Evolutionary conservation across 2,329 filamentous ascomycete genomes (phyloP), one percentile per base, ranked within the genome.

Genomic region (Calonectria naviculata): DNA sequence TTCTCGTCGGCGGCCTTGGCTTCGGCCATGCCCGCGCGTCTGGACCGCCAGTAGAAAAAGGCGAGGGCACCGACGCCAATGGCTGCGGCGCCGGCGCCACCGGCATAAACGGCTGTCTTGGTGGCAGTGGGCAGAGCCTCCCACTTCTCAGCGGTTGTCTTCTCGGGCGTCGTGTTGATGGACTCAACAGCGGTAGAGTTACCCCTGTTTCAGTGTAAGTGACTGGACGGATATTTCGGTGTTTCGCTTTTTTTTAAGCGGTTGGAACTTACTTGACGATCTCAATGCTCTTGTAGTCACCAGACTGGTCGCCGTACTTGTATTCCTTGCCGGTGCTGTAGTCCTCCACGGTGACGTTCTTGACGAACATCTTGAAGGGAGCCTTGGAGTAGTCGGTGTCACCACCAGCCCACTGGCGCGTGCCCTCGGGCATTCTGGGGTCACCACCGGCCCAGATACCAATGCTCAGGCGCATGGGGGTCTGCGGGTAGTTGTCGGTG

Each of bases 341-440:
- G 75, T 92, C 90, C 65, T 90, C 84, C 2, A 90, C 81, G 21
- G 79, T 80, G 15, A 85, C 85, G 34, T 87, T 90, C 85, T 93
- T 89, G 74, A 96, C 88, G 71, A 89, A 91, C 93, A 95, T 95
- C 76, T 87, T 91, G 84, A 90, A 96, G 0, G 94, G 94, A 0
- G 86, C 92, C 29, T 89, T 78, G 61, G 81, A 80, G 81, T 92
- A 95, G 80, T 95, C 87, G 47, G 93, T 94, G 64, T 85, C 78
- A 70, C 93, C 93, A 66, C 92, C 92, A 68, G 93, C 93, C 93
- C 93, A 94, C 67, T 91, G 84, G 63, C 92, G 89, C 2, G 91
- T 93, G 15, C 88, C 86, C 62, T 87, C 49, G 47, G 88, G 81
- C 78, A 92, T 81, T 46, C 84, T 79, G 7, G 90, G 83, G 73